Evolutionary conservation across 257 asterid species (phyloP).

Genomic region (Henckelia pumila): DNA sequence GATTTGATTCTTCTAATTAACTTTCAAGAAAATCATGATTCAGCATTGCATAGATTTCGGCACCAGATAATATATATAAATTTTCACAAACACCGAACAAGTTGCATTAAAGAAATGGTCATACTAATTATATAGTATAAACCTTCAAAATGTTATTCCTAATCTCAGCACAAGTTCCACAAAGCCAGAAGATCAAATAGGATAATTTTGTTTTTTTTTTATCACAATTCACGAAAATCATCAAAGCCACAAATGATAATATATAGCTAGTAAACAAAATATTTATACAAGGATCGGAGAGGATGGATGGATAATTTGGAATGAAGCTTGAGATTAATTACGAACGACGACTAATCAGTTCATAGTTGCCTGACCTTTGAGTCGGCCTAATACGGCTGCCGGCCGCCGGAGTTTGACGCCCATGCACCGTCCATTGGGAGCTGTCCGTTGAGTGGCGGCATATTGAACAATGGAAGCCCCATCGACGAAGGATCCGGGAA

Average conservation of each 20-base stretch:
- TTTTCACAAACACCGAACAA: slow-evolving; percentile 21
- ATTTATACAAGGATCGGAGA: slow-evolving; percentile 19
- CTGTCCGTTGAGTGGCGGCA: slow-evolving; percentile 49
- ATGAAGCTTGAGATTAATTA: slow-evolving; percentile 8
- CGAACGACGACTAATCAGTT: background rate
- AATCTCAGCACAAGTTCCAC: slow-evolving; percentile 1
- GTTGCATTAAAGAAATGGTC: slow-evolving; percentile 35
- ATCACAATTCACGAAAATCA: slow-evolving; percentile 21
- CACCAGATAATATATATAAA: slow-evolving; percentile 29
- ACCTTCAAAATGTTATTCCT: slow-evolving; percentile 31
- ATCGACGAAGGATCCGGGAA: slow-evolving; percentile 46
- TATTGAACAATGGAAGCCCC: slow-evolving; percentile 54
- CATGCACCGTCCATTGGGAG: slow-evolving; percentile 43
- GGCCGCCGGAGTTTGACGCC: slow-evolving; percentile 32
- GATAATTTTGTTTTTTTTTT: background rate
- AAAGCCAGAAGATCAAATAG: slow-evolving; percentile 1
- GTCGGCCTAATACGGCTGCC: slow-evolving; percentile 28
- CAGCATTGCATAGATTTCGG: slow-evolving; percentile 32
- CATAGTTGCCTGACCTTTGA: slow-evolving; percentile 18
- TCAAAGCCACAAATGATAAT: background rate
- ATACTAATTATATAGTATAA: slow-evolving; percentile 24
- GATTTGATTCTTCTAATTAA: slow-evolving; percentile 15
- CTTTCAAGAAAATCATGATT: slow-evolving; percentile 21
- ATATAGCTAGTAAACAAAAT: slow-evolving; percentile 22
- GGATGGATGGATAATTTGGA: too few relatives aligned